A percentile compares a stretch with the other conserved stretches of the same genome.
These are phyloP conservation scores for Geotrichum bryndzae DNA, from an alignment of 1,139 yeast species.

Conservation along the genomic window DNA sequence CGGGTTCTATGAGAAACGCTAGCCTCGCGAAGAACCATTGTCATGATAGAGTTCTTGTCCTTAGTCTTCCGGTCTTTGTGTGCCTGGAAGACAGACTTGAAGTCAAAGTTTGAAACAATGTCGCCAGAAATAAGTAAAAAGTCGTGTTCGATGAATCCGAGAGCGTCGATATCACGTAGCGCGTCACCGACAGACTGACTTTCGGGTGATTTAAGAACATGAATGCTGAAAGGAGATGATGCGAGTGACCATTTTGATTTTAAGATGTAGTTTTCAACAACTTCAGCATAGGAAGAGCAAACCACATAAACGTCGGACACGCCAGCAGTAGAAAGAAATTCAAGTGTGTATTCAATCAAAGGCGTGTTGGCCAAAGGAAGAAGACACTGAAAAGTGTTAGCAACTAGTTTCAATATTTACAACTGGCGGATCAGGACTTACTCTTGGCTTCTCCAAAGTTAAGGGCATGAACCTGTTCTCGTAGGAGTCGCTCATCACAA, in stretches of 20 bases:
- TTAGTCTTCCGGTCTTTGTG: slow-evolving; percentile 62
- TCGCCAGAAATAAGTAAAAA: slow-evolving; percentile 89
- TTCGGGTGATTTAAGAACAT: slow-evolving; percentile 78
- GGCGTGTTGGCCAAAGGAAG: slow-evolving; percentile 92
- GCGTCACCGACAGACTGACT: slow-evolving; percentile 94
- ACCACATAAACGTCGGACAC: slow-evolving; percentile 84
- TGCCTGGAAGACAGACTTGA: slow-evolving; percentile 61
- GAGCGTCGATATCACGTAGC: slow-evolving; percentile 87
- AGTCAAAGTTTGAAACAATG: slow-evolving; percentile 84
- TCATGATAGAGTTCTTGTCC: slow-evolving; percentile 87
- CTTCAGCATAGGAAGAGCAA: slow-evolving; percentile 88
- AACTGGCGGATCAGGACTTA: slow-evolving; percentile 14
- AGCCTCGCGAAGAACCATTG: slow-evolving; percentile 87
- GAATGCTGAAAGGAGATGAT: slow-evolving; percentile 72
- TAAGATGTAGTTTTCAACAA: slow-evolving; percentile 74
- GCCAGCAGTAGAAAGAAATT: slow-evolving; percentile 84
- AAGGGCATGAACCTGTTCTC: slow-evolving; percentile 90
- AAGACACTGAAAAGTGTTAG: slow-evolving; percentile 45
- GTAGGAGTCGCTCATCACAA: slow-evolving; percentile 88
- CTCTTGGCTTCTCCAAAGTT: slow-evolving; percentile 72
- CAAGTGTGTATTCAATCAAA: slow-evolving; percentile 86
- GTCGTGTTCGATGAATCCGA: slow-evolving; percentile 85
- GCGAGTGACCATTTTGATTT: slow-evolving; percentile 70
- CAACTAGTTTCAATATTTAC: neutral
- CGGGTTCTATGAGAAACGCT: slow-evolving; percentile 77